Percentiles rank a stretch among this genome's conserved stretches.
Evolutionary conservation across 208 protist genomes (phyloP).

Genomic region (Crithidia acanthocephali): DNA sequence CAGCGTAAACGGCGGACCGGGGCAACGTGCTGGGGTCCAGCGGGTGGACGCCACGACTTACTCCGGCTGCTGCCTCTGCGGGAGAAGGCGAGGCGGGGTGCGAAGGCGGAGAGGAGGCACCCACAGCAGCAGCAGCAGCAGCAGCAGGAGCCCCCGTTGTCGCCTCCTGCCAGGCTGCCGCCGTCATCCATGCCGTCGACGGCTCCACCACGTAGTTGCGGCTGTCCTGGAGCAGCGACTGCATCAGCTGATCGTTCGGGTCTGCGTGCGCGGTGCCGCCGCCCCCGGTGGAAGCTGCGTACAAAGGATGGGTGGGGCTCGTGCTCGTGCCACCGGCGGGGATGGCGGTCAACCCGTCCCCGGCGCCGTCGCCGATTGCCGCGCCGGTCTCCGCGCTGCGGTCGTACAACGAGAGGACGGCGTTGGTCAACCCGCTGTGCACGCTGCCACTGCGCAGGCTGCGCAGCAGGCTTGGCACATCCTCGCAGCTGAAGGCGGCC

Average conservation of each 20-base stretch:
- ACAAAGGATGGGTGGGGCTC: background rate
- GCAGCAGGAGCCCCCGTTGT: slow-evolving; percentile 1
- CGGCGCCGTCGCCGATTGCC: background rate
- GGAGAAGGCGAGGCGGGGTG: background rate
- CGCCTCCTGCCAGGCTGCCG: slow-evolving; percentile 26
- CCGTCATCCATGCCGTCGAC: slow-evolving; percentile 37
- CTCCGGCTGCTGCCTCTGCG: too few species aligned
- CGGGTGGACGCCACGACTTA: too few species aligned
- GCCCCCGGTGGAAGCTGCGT: background rate
- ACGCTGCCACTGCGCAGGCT: slow-evolving; percentile 21
- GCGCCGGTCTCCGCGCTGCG: slow-evolving; percentile 26
- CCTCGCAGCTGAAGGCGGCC: slow-evolving; percentile 6
- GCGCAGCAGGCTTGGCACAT: slow-evolving; percentile 24
- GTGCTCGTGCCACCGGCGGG: background rate
- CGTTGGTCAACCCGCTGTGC: slow-evolving; percentile 3
- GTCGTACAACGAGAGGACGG: slow-evolving; percentile 32
- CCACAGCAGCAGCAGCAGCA: background rate
- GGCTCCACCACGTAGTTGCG: slow-evolving; percentile 24
- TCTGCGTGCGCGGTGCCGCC: background rate
- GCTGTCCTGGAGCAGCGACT: slow-evolving; percentile 34
- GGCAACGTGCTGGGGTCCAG: too few species aligned
- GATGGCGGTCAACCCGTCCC: background rate
- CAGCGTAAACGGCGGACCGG: too few species aligned
- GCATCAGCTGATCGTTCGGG: slow-evolving; percentile 26
- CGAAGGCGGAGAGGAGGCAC: background rate